Evolutionary conservation across 805 yeast genomes (phyloP).

Genomic region (Saccharomyces paradoxus): DNA sequence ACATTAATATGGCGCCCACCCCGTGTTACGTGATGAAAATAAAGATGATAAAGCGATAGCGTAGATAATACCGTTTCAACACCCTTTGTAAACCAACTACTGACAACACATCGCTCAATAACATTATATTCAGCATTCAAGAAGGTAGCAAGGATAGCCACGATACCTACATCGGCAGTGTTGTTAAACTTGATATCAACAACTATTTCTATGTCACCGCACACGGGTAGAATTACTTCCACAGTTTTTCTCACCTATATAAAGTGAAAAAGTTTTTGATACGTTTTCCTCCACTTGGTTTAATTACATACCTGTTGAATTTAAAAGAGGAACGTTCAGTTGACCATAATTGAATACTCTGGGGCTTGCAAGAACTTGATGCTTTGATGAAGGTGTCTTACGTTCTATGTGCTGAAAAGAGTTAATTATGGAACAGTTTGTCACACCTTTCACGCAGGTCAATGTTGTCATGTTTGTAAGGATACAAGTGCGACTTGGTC

Average conservation of each 20-base stretch:
- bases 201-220: not conserved
- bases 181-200: not conserved
- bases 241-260: not conserved
- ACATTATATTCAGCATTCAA: not conserved
- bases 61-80: not conserved
- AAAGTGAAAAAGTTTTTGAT: not conserved
- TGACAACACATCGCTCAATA: not conserved
- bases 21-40: not conserved
- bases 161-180: not conserved
- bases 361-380: not conserved
- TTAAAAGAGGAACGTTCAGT: not conserved
- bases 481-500: not conserved
- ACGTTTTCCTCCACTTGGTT: no score
- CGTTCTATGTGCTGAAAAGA: not conserved
- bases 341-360: not conserved
- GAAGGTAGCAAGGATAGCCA: not conserved
- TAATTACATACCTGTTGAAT: not conserved
- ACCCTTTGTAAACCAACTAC: not conserved
- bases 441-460: not conserved
- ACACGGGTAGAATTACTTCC: not conserved
- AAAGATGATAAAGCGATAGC: not conserved
- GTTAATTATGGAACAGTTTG: not conserved
- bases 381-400: not conserved
- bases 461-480: not conserved
- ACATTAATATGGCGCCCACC: not conserved